These are phyloP conservation scores for Gentiana dahurica DNA, from an alignment of 257 asterid genomes.

Conservation along the genomic window DNA sequence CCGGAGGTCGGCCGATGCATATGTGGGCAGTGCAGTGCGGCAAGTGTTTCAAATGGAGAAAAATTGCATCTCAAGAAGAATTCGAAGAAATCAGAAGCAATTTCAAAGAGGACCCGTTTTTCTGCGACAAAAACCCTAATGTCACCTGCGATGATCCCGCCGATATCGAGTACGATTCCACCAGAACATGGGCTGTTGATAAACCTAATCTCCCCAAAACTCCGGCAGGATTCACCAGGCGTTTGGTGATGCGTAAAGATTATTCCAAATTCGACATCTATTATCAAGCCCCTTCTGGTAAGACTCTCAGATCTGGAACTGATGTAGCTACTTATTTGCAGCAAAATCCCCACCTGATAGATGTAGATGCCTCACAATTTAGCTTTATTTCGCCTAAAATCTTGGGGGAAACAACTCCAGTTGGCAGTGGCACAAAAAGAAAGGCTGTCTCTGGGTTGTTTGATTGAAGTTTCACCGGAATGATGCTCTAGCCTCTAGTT, in stretches of 20 bases:
- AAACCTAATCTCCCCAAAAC: constrained; percentile 47
- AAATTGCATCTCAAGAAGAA: constrained; percentile 29
- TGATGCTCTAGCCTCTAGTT: no score
- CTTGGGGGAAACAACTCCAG: constrained; percentile 23
- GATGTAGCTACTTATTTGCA: constrained; percentile 34
- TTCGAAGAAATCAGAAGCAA: constrained; percentile 51
- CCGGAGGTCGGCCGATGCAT: constrained; percentile 1
- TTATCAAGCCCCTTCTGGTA: constrained; percentile 45
- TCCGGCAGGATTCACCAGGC: constrained; percentile 44
- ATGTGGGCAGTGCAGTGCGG: constrained; percentile 41
- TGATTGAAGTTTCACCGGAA: background rate
- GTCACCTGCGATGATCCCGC: constrained; percentile 34
- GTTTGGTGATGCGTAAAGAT: constrained; percentile 26
- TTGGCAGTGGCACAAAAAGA: constrained; percentile 2
- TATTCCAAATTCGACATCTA: constrained; percentile 33
- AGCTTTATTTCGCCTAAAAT: constrained; percentile 41
- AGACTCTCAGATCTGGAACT: constrained; percentile 24
- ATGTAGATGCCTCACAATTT: constrained; percentile 27
- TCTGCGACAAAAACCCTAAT: constrained; percentile 23
- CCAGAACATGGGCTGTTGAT: constrained; percentile 46
- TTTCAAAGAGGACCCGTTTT: constrained; percentile 33
- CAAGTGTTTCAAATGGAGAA: constrained; percentile 48
- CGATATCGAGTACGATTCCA: constrained; percentile 31
- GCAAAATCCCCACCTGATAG: constrained; percentile 17
- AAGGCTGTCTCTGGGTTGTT: constrained; percentile 5